A percentile compares a stretch with the other conserved stretches of the same genome.
phyloP scores from a whole-genome alignment of 116 monocot species.

The Iris pallida region DNA sequence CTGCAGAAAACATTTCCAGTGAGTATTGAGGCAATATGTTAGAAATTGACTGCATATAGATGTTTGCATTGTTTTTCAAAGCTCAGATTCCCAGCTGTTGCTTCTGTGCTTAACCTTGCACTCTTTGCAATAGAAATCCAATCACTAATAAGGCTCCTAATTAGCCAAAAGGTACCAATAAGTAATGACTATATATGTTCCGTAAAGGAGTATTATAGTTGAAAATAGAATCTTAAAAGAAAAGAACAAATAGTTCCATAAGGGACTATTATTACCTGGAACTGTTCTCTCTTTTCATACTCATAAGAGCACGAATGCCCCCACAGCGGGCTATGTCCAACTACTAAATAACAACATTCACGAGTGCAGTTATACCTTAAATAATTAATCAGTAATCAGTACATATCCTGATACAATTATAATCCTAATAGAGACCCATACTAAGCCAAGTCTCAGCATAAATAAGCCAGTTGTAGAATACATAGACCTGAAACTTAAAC shows the following conservation, averaged over 20 bases:
- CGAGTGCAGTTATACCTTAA: no score
- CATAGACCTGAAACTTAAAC: no score
- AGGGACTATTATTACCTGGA: slow-evolving; percentile 44
- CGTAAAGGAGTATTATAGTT: background rate
- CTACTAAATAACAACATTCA: no score
- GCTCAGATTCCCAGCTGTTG: slow-evolving; percentile 72
- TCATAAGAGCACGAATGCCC: slow-evolving; percentile 93
- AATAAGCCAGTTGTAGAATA: no score
- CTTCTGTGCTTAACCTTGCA: slow-evolving; percentile 87
- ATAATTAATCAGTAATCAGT: no score
- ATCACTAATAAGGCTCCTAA: slow-evolving; percentile 70
- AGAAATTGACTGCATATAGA: no score
- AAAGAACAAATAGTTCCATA: background rate
- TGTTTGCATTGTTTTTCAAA: slow-evolving; percentile 81
- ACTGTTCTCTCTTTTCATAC: slow-evolving; percentile 45
- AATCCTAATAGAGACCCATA: no score
- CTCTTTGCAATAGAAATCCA: slow-evolving; percentile 94
- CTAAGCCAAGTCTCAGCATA: no score
- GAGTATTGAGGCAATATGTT: no score
- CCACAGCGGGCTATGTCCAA: slow-evolving; percentile 97
- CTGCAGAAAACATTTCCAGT: slow-evolving; percentile 23
- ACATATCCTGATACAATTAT: no score
- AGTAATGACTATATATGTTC: background rate
- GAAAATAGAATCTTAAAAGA: background rate
- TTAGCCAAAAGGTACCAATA: slow-evolving; percentile 3